Base-by-base conservation (phyloP, 106 monocot genomes). In the Allium cepa region DNA sequence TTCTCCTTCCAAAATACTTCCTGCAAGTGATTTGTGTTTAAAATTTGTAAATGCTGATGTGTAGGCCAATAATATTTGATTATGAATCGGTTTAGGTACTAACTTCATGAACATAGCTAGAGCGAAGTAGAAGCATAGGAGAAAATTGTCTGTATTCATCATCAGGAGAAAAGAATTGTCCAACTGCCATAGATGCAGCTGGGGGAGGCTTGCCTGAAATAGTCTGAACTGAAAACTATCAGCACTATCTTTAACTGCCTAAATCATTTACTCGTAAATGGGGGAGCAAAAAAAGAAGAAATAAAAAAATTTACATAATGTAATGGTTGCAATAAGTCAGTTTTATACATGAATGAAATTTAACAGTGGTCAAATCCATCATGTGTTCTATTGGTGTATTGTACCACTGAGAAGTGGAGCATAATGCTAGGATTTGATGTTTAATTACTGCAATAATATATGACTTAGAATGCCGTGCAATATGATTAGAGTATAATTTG, bases 141-240 rank as follows among this genome's bases (percentile, higher is more conserved):
- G 86, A 87, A 56, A 97, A 73, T 65, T 79, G 59, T 62, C 68
- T 79, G 17, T 78, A 61, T 57, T 88, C 92, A 76, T 87, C 78
- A 48, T 87, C 64, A 52, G 92, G 97, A 75, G 89, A 78, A 62
- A 89, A 97, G 73, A 97, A 97, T 62, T 97, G 97, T 51, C 97
- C 97, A 57, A 92, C 92, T 48, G 92, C 97, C 97, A 97, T 92
- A 47, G 92, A 97, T 48, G 86, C 84, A 52, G 92, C 87, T 26
- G 92, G 97, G 49, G 97, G 97, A 71, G 97, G 97, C 63, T 87
- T 82, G 74, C 97, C 97, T 87, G 97, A 97, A 80, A 97, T 70
- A 89, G 84, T 87, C 97, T 97, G 86, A 46, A 87, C 10, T 72
- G 4, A 56, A 61, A 47, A 60, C 62, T 10, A 47, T 78, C 66